A percentile compares a stretch with the other conserved stretches of the same genome.
Conservation (phyloP, 2,329 filamentous ascomycete genomes). For the Paraphoma chrysanthemicola region DNA sequence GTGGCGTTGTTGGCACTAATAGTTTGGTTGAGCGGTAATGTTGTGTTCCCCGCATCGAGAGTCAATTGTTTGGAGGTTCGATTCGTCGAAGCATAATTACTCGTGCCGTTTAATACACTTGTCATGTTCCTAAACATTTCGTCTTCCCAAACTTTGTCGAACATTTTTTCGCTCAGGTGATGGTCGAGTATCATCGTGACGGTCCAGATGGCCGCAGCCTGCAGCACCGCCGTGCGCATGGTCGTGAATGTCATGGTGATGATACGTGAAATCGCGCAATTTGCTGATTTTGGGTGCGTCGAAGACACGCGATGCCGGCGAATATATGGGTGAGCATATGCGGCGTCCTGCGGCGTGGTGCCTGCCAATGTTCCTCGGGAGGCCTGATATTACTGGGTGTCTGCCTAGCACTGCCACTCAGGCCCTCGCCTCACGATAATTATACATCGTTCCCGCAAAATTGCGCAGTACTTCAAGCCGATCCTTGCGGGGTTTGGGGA, state of each 20-base stretch:
- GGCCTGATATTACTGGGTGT: neutral
- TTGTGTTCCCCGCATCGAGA: neutral
- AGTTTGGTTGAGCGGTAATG: neutral
- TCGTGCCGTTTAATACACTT: neutral
- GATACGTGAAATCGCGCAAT: neutral
- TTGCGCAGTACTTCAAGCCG: too few species aligned
- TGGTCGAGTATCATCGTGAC: constrained; percentile 5
- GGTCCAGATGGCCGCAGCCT: constrained; percentile 14
- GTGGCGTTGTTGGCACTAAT: neutral
- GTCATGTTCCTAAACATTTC: constrained; percentile 8
- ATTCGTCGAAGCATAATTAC: neutral
- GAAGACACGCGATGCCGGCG: neutral
- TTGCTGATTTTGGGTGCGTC: neutral
- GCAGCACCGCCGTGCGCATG: constrained; percentile 18
- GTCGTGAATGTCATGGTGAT: constrained; percentile 9
- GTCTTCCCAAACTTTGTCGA: constrained; percentile 5
- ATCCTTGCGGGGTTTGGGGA: too few species aligned
- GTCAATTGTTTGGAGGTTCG: neutral
- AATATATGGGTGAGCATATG: neutral
- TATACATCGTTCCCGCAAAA: too few species aligned
- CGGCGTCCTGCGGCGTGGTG: neutral
- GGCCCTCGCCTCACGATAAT: too few species aligned
- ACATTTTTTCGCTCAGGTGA: constrained; percentile 9
- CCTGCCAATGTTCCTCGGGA: neutral
- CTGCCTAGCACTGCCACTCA: constrained; percentile 1